Evolutionary conservation across 805 yeast species (phyloP).

Genomic region (Spathaspora girioi): DNA sequence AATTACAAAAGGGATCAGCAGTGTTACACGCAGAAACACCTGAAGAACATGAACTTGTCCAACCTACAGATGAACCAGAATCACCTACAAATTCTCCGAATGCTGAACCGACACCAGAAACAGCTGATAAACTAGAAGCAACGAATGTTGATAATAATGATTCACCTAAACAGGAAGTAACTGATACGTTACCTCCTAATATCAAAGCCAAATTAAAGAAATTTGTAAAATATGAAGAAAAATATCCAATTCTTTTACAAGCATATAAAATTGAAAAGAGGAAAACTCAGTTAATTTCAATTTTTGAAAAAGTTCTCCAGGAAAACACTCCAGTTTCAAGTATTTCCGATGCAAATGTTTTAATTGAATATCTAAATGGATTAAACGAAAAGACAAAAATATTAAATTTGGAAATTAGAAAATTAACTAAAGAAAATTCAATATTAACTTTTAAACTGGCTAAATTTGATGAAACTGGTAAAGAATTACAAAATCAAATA

Average conservation of each 20-base stretch:
- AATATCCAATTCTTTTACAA: constrained; percentile 78
- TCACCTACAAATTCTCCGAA: background rate
- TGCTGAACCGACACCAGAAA: background rate
- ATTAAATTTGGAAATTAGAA: constrained; percentile 62
- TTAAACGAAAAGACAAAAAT: constrained; percentile 57
- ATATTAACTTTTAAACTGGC: constrained; percentile 11
- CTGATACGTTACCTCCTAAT: constrained; percentile 39
- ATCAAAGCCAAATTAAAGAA: constrained; percentile 64
- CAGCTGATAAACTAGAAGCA: background rate
- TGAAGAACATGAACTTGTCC: constrained; percentile 39
- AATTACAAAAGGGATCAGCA: constrained; percentile 29
- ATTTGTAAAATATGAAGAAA: constrained; percentile 82
- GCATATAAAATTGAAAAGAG: constrained; percentile 83
- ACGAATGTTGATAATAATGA: background rate
- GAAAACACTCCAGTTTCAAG: constrained; percentile 81
- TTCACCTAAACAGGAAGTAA: background rate
- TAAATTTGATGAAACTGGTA: constrained; percentile 3
- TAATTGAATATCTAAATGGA: constrained; percentile 68
- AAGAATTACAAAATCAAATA: background rate
- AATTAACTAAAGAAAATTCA: constrained; percentile 31
- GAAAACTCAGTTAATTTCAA: constrained; percentile 53
- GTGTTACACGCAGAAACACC: constrained; percentile 46
- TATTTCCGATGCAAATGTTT: constrained; percentile 65
- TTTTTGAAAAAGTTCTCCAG: constrained; percentile 65
- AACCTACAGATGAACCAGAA: constrained; percentile 42